Evolutionary conservation across 2,329 filamentous ascomycete genomes (phyloP), one percentile per base, ranked within the genome.

Genomic region (Sporothrix humicola): DNA sequence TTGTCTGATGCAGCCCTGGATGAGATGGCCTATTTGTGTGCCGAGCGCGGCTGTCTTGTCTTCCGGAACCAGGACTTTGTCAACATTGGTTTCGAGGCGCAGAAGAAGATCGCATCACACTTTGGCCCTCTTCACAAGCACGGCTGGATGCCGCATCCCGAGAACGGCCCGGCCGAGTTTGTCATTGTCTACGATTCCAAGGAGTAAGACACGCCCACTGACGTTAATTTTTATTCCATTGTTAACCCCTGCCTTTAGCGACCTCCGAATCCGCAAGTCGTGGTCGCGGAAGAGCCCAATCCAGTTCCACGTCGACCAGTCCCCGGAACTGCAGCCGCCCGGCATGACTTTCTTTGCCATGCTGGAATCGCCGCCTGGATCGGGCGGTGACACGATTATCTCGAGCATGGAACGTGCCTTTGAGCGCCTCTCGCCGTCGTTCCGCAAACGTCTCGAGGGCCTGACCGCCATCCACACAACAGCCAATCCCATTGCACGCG

Each of bases 331-430:
- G 76, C 94, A 98, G 82, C 94, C 95, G 0, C 94, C 95, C 0
- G 93, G 94, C 26, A 97, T 94, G 0, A 97, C 95, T 0, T 97
- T 97, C 82, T 83, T 97, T 52, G 97, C 97, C 79, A 86, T 94
- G 72, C 87, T 97, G n/a, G 94, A 97, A 79, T 91, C 88, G 50
- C 94, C 94, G 5, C 76, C 66, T 0, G 86, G 88, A 46, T 90
- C 89, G 0, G 95, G 94, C 42, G 94, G 94, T 63, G 94, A 97
- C 79, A 97, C 94, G 0, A 84, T 97, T 4, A 97, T 97, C 79
- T 90, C 87, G 66, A 92, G 72, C 74, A 42, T 75, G 69, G n/a
- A 71, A 72, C 91, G 92, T 80, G 94, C 95, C 0, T 98, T 97
- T 80, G 88, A 90, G 75, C 87, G 94, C 6, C 86, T 98, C 2